These are phyloP conservation scores for Cladosporium sp. DNA, from an alignment of 2,329 filamentous ascomycete species.

Conservation along the genomic window DNA sequence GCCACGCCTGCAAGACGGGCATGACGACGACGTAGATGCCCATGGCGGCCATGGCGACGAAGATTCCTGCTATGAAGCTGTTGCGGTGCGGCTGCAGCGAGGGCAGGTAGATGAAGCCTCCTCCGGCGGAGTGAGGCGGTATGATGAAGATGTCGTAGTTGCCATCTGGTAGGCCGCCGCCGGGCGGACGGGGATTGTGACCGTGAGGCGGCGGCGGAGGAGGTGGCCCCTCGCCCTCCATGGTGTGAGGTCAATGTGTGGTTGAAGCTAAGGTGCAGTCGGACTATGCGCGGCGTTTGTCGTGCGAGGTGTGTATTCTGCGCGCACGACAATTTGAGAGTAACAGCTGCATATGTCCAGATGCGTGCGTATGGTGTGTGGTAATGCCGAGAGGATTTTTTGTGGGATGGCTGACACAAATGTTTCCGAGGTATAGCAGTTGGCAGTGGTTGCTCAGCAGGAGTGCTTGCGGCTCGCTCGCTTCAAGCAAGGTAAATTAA, in stretches of 20 bases:
- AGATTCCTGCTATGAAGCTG: conserved; percentile 87
- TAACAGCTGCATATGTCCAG: conserved; percentile 15
- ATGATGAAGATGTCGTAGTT: conserved; percentile 99
- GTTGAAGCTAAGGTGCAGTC: background rate
- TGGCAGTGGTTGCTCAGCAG: background rate
- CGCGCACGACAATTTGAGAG: conserved; percentile 9
- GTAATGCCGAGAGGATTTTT: background rate
- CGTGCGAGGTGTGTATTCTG: conserved; percentile 20
- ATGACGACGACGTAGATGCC: conserved; percentile 72
- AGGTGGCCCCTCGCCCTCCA: conserved; percentile 54
- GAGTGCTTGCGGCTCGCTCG: background rate
- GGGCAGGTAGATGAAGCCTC: conserved; percentile 91
- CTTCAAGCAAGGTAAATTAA: conserved; percentile 2
- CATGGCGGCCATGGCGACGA: conserved; percentile 71
- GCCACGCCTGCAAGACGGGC: conserved; percentile 74
- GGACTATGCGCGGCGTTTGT: conserved; percentile 15
- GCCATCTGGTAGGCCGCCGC: conserved; percentile 72
- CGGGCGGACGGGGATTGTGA: conserved; percentile 67
- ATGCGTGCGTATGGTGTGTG: background rate
- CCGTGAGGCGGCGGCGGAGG: conserved; percentile 87
- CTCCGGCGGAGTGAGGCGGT: conserved; percentile 84
- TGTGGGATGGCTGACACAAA: background rate
- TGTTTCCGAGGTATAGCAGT: background rate
- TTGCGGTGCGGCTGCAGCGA: conserved; percentile 83
- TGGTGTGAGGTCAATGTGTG: conserved; percentile 14